Evolutionary conservation across 371 early-diverging fungal species (phyloP), one percentile per base, ranked within the genome.

Genomic region (Mortierella polycephala): DNA sequence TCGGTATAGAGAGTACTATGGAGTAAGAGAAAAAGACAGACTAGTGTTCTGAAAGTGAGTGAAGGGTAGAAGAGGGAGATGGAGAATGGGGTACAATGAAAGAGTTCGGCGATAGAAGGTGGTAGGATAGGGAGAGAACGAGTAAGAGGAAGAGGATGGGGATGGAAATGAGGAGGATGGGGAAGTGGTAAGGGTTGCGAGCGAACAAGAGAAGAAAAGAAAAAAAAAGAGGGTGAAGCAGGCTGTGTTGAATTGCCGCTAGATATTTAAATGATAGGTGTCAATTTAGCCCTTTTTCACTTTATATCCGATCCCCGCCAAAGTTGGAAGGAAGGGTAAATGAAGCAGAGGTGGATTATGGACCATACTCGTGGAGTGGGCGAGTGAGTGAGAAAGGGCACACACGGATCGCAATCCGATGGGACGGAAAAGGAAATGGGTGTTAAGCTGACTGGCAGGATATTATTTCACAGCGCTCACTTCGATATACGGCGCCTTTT

Each of bases 151-250:
- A 0, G 21, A 44, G 54, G 21, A 18, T 23, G n/a, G 23, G 16
- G 47, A 47, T 10, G 55, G 13, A 41, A 6, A 42, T 20, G 58
- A 41, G 5, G 45, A 10, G 9, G 51, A 39, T 49, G 51, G 41
- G n/a, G 41, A 37, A 59, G 30, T 30, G 30, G 30, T 46, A 9
- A 4, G 42, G 21, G 20, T 42, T 21, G 61, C 39, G 16, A 46
- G 45, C 41, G 49, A 41, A 41, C 45, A 41, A 6, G 62, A 21
- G 40, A 21, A 41, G 47, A 16, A 42, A 18, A 49, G 12, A 3
- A 30, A 16, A 51, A 16, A 54, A 21, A 39, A 37, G 51, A 18
- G 39, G 57, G 40, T 55, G 47, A 57, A 61, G 56, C 20, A 42
- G 44, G 20, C 45, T 64, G 14, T 10, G 51, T 51, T 21, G 30